Evolutionary conservation across 192 early-diverging fungal genomes (phyloP).

Genomic region (Linnemannia exigua): DNA sequence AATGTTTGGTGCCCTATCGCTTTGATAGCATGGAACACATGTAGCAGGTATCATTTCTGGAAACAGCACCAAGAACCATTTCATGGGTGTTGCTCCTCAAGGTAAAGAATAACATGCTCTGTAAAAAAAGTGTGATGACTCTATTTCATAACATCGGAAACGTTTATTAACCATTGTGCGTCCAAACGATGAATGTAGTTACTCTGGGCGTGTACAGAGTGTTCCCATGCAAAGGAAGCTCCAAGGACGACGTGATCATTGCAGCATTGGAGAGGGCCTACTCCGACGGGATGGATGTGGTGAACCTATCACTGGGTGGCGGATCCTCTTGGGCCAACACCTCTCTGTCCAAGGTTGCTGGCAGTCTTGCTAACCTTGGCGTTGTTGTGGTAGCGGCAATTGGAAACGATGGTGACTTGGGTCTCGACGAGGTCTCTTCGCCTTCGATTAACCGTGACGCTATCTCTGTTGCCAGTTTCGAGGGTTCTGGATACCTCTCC

Average conservation of each 20-base stretch:
- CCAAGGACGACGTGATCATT: constrained; percentile 80
- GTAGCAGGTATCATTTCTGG: constrained; percentile 81
- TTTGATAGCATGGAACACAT: constrained; percentile 68
- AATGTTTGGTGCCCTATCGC: too few relatives aligned
- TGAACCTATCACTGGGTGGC: constrained; percentile 90
- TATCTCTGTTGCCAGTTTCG: constrained; percentile 72
- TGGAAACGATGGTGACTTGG: constrained; percentile 77
- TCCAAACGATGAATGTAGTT: constrained; percentile 29
- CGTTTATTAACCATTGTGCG: neutral
- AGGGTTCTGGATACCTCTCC: constrained; percentile 57
- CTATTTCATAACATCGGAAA: neutral
- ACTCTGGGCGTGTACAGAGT: constrained; percentile 85
- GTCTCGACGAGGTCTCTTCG: constrained; percentile 66
- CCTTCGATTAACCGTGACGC: constrained; percentile 69
- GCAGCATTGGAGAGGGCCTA: constrained; percentile 81
- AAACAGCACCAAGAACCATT: constrained; percentile 59
- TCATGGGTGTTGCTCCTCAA: constrained; percentile 87
- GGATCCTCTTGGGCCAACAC: constrained; percentile 71
- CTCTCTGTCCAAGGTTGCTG: constrained; percentile 69
- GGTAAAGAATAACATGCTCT: constrained; percentile 50
- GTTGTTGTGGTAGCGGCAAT: constrained; percentile 70
- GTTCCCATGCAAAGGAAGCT: constrained; percentile 80
- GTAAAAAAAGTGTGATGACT: neutral
- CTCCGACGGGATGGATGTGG: constrained; percentile 79
- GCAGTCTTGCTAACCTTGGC: constrained; percentile 57